phyloP scores from a whole-genome alignment of 2,329 filamentous ascomycete species.

The Niveomyces coronatus region DNA sequence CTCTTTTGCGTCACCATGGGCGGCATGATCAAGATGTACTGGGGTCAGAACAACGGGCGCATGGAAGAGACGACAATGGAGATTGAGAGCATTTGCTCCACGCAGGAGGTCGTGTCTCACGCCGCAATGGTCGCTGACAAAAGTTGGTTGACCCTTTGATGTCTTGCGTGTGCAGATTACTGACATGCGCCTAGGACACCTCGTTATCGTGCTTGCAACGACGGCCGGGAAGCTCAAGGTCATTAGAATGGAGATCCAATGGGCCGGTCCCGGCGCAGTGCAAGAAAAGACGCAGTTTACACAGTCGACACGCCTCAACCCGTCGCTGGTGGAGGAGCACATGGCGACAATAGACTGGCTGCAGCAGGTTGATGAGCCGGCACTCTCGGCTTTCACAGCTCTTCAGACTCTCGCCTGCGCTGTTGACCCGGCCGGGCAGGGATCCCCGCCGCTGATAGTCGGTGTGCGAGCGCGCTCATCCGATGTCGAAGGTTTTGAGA shows the following conservation, averaged over 20 bases:
- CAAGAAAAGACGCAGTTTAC: constrained; percentile 43
- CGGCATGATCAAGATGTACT: constrained; percentile 66
- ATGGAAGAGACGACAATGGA: constrained; percentile 66
- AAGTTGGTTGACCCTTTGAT: constrained; percentile 35
- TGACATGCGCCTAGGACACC: constrained; percentile 31
- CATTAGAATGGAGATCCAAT: constrained; percentile 63
- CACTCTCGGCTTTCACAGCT: constrained; percentile 57
- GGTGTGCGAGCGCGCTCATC: constrained; percentile 58
- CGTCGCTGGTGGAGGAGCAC: constrained; percentile 44
- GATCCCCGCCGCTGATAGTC: constrained; percentile 53
- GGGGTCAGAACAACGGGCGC: constrained; percentile 60
- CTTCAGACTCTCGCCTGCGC: constrained; percentile 62
- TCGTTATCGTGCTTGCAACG: constrained; percentile 59
- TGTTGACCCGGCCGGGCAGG: constrained; percentile 47
- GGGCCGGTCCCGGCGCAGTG: constrained; percentile 48
- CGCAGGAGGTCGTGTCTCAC: constrained; percentile 70
- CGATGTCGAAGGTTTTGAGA: constrained; percentile 46
- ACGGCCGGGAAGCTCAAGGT: constrained; percentile 62
- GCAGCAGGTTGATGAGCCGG: constrained; percentile 38
- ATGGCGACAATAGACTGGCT: constrained; percentile 49
- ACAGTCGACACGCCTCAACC: constrained; percentile 36
- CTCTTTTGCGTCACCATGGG: constrained; percentile 67
- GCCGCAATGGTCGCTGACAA: constrained; percentile 66
- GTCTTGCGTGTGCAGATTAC: not conserved
- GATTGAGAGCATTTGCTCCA: constrained; percentile 60